Base-by-base conservation (phyloP, 2,329 filamentous ascomycete species). In the Neoscytalidium dimidiatum region DNA sequence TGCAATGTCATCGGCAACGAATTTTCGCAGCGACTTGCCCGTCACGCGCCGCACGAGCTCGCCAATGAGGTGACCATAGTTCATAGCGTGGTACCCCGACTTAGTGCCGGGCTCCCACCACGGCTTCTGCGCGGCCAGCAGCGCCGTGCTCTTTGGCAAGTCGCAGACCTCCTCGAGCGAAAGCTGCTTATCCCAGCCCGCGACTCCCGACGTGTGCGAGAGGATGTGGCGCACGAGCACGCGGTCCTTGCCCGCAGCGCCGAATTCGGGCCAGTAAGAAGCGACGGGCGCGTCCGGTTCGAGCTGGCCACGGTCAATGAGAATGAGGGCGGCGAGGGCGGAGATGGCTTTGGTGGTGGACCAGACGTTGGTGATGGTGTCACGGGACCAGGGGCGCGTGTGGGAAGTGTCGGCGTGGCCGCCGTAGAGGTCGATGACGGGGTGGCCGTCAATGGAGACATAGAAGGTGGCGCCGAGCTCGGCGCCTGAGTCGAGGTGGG, bases 351-450 rank as follows among this genome's bases (percentile, higher is more conserved):
- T 76, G 23, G 70, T 71, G 7, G 63, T 69, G 2, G 74, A 74
- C 67, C 69, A 76, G 62, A 64, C 41, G 53, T 6, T 58, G 38
- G 35, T 13, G 53, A 58, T 58, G 35, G 53, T 58, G 53, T 82
- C 72, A 48, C 73, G 56, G 3, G 70, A 67, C 81, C 81, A 83
- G 3, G 73, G 72, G 2, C 68, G 64, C 0, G 69, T 77, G 1
- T 68, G 69, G 0, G 64, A 70, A 6, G 66, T 57, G 63, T 80
- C 78, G 6, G 69, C 66, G 64, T 75, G 72, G 2, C 81, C 81
- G 14, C 79, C 82, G 79, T 79, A 83, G n/a, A 83, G 66, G 66
- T 84, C 79, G n/a, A 83, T 69, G 17, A 80, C 79, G 26, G 74
- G 72, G 14, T 75, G 64, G 19, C 80, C 81, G 52, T 77, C 71